A percentile compares a stretch with the other conserved stretches of the same genome.
These are phyloP conservation scores for Saksenaea vasiformis DNA, from an alignment of 371 early-diverging fungal species.

Conservation along the genomic window DNA sequence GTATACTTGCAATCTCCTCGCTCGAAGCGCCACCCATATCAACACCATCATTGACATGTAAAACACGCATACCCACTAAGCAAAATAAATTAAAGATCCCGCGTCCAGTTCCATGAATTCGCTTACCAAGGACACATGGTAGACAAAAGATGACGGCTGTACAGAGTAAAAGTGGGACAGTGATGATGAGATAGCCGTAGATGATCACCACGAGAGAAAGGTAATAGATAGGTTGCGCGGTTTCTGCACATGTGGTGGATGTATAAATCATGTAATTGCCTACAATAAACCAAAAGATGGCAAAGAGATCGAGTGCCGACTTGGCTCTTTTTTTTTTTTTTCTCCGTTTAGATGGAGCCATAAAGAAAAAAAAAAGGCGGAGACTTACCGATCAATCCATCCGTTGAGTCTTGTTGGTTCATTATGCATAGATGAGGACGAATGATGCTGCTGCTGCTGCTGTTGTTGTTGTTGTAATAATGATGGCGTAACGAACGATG, in stretches of 20 bases:
- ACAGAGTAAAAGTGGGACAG: conserved; percentile 65
- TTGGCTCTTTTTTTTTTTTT: conserved; percentile 29
- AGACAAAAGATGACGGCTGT: conserved; percentile 67
- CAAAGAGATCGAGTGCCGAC: conserved; percentile 63
- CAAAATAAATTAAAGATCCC: conserved; percentile 1
- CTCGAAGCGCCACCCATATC: conserved; percentile 65
- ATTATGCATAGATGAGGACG: not conserved
- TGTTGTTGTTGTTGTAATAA: not conserved
- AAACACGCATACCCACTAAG: conserved; percentile 57
- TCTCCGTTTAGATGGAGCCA: not conserved
- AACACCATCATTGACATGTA: conserved; percentile 58
- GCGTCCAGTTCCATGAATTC: not conserved
- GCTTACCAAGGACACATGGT: conserved; percentile 59
- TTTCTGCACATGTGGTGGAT: conserved; percentile 47
- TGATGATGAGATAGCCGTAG: conserved; percentile 68
- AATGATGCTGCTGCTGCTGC: not conserved
- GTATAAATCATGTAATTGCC: conserved; percentile 74
- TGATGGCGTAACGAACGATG: conserved; percentile 2
- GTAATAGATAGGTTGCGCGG: conserved; percentile 62
- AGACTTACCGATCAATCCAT: conserved; percentile 32
- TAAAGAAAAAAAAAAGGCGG: not conserved
- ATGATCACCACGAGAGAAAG: conserved; percentile 60
- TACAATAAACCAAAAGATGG: conserved; percentile 69
- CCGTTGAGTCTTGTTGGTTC: conserved; percentile 6
- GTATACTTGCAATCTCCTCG: conserved; percentile 61